Conservation (phyloP, 2,329 filamentous ascomycete species). For the Chlorencoelia australis region DNA sequence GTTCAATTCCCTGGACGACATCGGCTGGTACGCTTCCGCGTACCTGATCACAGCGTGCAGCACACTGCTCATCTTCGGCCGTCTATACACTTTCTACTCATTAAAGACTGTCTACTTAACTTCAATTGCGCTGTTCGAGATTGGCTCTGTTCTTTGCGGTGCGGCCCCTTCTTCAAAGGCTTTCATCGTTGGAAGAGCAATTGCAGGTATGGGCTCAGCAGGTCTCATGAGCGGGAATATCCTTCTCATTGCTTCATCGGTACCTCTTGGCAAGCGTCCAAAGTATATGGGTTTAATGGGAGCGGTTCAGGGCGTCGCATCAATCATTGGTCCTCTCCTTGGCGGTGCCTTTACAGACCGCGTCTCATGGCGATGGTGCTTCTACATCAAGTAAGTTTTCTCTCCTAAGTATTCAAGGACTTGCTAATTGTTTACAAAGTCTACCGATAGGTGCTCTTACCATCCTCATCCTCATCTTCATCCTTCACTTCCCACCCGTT, state of each 20-base stretch:
- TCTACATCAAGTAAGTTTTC: too few relatives aligned
- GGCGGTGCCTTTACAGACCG: slow-evolving; percentile 25
- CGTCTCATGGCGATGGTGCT: slow-evolving; percentile 32
- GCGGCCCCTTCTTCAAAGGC: neutral
- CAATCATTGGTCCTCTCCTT: slow-evolving; percentile 21
- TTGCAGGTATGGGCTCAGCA: neutral
- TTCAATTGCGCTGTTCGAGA: slow-evolving; percentile 27
- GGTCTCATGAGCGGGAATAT: slow-evolving; percentile 15
- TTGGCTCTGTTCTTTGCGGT: slow-evolving; percentile 9
- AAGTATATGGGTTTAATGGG: slow-evolving; percentile 6
- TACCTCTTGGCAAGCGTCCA: slow-evolving; percentile 13
- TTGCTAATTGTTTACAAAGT: neutral
- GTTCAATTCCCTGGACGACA: slow-evolving; percentile 32
- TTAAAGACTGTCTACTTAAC: slow-evolving; percentile 23
- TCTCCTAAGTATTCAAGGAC: neutral
- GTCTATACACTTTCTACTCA: slow-evolving; percentile 26
- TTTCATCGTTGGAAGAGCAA: neutral
- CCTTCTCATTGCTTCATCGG: slow-evolving; percentile 14
- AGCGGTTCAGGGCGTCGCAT: slow-evolving; percentile 38
- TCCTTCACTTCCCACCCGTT: neutral
- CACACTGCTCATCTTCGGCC: slow-evolving; percentile 23
- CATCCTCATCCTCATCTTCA: slow-evolving; percentile 2
- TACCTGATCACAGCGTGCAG: slow-evolving; percentile 29
- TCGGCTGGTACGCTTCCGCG: slow-evolving; percentile 36
- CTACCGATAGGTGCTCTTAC: slow-evolving; percentile 3